Percentiles rank a stretch among this genome's conserved stretches.
phyloP scores from a whole-genome alignment of 176 grass and related monocot species.

The Oryza meyeriana region DNA sequence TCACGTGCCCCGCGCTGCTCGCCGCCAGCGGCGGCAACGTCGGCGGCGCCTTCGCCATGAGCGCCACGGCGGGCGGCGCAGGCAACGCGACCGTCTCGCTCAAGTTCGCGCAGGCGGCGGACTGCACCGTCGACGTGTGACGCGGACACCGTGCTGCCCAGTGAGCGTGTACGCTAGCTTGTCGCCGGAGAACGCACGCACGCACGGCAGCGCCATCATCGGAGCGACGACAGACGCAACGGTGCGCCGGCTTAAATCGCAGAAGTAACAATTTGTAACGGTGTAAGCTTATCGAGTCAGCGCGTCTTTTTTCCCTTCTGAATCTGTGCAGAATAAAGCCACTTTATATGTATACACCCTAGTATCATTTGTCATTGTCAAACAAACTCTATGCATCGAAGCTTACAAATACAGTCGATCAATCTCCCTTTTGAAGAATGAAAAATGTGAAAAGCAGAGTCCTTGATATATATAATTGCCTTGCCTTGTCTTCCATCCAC shows the following conservation, averaged over 20 bases:
- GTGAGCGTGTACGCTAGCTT: background rate
- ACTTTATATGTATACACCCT: background rate
- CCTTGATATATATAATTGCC: background rate
- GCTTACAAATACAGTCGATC: background rate
- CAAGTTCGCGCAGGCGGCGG: constrained; percentile 51
- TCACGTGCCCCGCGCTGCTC: constrained; percentile 83
- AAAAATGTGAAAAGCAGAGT: background rate
- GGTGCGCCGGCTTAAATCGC: background rate
- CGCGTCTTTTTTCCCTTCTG: background rate
- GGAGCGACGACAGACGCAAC: background rate
- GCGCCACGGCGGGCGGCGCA: background rate
- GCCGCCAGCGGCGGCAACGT: constrained; percentile 3
- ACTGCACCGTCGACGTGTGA: constrained; percentile 74
- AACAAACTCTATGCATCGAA: background rate
- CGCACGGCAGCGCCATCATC: background rate
- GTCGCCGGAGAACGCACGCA: background rate
- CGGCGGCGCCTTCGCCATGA: constrained; percentile 35
- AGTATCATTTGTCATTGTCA: background rate
- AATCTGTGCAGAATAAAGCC: constrained; percentile 48
- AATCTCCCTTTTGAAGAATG: background rate
- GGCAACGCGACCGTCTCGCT: constrained; percentile 32
- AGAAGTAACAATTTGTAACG: background rate
- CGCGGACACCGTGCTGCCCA: background rate
- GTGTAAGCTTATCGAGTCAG: background rate
- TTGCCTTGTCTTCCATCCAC: background rate